Evolutionary conservation across 305 asterid genomes (phyloP).

Genomic region (Solanum hybrid): DNA sequence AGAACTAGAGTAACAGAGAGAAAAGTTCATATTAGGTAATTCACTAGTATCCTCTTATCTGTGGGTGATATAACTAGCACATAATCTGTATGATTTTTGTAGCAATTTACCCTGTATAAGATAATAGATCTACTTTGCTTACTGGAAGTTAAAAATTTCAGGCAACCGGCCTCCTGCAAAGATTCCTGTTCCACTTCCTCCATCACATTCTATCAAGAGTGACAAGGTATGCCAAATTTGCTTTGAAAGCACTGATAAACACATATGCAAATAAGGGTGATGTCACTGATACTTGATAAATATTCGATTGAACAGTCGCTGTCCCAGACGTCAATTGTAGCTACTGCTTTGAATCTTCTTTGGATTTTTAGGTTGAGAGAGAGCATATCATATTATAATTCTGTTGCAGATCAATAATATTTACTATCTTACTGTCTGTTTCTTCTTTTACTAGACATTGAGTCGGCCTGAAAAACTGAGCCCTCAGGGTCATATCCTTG

Average conservation of each 20-base stretch:
- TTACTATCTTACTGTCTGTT: neutral
- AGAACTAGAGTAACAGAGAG: neutral
- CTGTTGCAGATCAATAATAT: neutral
- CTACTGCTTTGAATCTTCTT: neutral
- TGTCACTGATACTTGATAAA: neutral
- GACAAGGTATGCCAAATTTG: constrained; percentile 48
- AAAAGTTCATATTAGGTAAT: neutral
- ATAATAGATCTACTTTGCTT: neutral
- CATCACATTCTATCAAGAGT: constrained; percentile 46
- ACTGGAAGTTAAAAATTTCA: constrained; percentile 17
- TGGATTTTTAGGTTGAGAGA: neutral
- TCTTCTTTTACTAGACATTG: constrained; percentile 35
- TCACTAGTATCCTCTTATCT: neutral
- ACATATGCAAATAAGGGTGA: neutral
- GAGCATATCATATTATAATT: neutral
- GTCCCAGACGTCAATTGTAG: neutral
- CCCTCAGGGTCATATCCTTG: constrained; percentile 58
- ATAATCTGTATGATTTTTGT: neutral
- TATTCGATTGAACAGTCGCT: neutral
- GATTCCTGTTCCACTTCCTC: constrained; percentile 91
- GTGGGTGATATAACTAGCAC: neutral
- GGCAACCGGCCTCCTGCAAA: constrained; percentile 89
- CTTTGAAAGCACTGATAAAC: neutral
- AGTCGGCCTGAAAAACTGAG: constrained; percentile 60
- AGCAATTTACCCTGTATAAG: neutral